These are phyloP conservation scores for Westerdykella sp. DNA, from an alignment of 2,329 filamentous ascomycete genomes.

Conservation along the genomic window DNA sequence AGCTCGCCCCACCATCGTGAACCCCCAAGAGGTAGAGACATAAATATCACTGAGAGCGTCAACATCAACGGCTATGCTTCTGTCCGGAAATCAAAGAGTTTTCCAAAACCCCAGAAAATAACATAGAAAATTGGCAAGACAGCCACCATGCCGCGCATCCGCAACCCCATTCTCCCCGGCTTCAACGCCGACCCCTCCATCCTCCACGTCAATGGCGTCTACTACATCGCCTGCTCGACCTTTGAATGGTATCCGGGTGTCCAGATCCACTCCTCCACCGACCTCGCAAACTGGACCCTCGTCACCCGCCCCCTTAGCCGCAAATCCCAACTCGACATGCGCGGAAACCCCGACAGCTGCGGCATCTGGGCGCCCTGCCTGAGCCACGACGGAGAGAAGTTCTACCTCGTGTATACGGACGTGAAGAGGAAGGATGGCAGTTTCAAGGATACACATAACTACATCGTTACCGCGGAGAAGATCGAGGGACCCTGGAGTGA, in stretches of 20 bases:
- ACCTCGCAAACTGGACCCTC: slow-evolving; percentile 50
- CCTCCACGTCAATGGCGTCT: slow-evolving; percentile 46
- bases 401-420: slow-evolving; percentile 61
- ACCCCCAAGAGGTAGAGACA: too few relatives aligned
- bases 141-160: slow-evolving; percentile 28
- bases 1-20: too few relatives aligned
- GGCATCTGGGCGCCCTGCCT: slow-evolving; percentile 61
- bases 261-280: slow-evolving; percentile 54
- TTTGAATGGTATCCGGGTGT: slow-evolving; percentile 58
- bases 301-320: slow-evolving; percentile 49
- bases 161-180: slow-evolving; percentile 52
- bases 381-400: slow-evolving; percentile 54
- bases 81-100: too few relatives aligned
- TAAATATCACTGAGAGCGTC: too few relatives aligned
- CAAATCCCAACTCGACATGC: slow-evolving; percentile 47
- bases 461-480: slow-evolving; percentile 48
- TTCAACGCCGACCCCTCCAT: slow-evolving; percentile 60
- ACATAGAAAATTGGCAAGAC: neutral
- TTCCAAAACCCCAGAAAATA: neutral
- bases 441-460: slow-evolving; percentile 60
- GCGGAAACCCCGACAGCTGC: slow-evolving; percentile 47
- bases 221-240: slow-evolving; percentile 56
- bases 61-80: too few relatives aligned
- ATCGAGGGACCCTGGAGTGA: slow-evolving; percentile 59
- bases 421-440: slow-evolving; percentile 62